Base-by-base conservation (phyloP, 306 rosid species). In the Vicia faba region DNA sequence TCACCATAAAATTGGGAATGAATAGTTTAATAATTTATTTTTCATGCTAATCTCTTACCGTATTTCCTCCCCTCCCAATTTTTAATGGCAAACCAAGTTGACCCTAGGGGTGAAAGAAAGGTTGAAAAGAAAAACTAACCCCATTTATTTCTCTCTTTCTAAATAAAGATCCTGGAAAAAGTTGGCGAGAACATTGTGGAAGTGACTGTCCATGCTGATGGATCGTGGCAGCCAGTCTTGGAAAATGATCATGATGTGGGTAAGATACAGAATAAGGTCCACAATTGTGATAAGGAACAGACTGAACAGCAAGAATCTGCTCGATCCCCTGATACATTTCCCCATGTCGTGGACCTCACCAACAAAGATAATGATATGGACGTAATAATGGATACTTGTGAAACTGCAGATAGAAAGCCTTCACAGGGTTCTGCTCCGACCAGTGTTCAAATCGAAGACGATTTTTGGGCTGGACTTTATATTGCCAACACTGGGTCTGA, bases 211-310 rank as follows among this genome's bases (percentile, higher is more conserved):
- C 77, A 84, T 46, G 84, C 88, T 40, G 89, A 90, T 79, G 97
- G 99, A 63, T 95, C 95, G 10, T 90, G 96, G 99, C 81, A 83
- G 85, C 87, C 85, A 25, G 85, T 83, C 61, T 57, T 77, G 49
- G 87, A 76, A 68, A 75, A 73, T 64, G 86, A 80, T 66, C 73
- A 64, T 38, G 75, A 73, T 55, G 69, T 56, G 51, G 81, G 72
- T 68, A 82, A 60, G 75, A 67, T 72, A 31, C 78, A 50, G 38
- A 77, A 76, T 13, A 73, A 65, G 69, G 73, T 61, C 50, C 59
- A 20, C 44, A 65, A 65, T 59, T 46, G 45, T 64, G 83, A 57
- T 67, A 76, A 74, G 70, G 84, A 82, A 78, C 68, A 53, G 12
- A 36, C 77, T 13, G 86, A 82, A 75, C 75, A n/a, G 41, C 82